A percentile compares a stretch with the other conserved stretches of the same genome.
These are phyloP conservation scores for Chytriomyces confervae DNA, from an alignment of 192 early-diverging fungal species.

Conservation along the genomic window DNA sequence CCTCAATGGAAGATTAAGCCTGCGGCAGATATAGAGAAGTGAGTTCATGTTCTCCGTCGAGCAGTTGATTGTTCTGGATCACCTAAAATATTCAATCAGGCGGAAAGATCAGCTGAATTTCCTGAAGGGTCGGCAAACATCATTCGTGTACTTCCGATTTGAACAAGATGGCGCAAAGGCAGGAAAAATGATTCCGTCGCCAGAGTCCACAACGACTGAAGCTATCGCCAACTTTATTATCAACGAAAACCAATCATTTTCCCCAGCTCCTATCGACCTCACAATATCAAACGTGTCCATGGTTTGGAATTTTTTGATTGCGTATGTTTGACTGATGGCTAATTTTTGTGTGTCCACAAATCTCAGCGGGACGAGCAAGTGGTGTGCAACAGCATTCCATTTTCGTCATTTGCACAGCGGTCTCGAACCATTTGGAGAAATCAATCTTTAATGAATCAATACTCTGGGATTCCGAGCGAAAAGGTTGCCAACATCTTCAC, in stretches of 20 bases:
- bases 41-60: background rate
- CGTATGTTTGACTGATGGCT: background rate
- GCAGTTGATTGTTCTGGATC: background rate
- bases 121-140: constrained; percentile 49
- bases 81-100: background rate
- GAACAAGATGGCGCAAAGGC: constrained; percentile 11
- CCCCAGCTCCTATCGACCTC: constrained; percentile 50
- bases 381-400: constrained; percentile 63
- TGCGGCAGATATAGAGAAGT: constrained; percentile 41
- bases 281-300: constrained; percentile 51
- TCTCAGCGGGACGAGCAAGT: constrained; percentile 47
- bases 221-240: constrained; percentile 58
- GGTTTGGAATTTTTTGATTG: constrained; percentile 30
- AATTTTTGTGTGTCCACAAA: background rate
- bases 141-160: constrained; percentile 57
- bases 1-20: constrained; percentile 73
- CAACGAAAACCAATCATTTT: constrained; percentile 38
- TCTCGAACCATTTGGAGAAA: constrained; percentile 80
- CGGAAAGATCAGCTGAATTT: constrained; percentile 1
- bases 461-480: constrained; percentile 66
- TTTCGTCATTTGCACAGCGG: constrained; percentile 70
- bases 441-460: constrained; percentile 64
- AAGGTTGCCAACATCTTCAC: constrained; percentile 75
- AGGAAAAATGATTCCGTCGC: constrained; percentile 31
- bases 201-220: constrained; percentile 56